Evolutionary conservation across 257 asterid species (phyloP).

Genomic region (Jacaranda copaia): DNA sequence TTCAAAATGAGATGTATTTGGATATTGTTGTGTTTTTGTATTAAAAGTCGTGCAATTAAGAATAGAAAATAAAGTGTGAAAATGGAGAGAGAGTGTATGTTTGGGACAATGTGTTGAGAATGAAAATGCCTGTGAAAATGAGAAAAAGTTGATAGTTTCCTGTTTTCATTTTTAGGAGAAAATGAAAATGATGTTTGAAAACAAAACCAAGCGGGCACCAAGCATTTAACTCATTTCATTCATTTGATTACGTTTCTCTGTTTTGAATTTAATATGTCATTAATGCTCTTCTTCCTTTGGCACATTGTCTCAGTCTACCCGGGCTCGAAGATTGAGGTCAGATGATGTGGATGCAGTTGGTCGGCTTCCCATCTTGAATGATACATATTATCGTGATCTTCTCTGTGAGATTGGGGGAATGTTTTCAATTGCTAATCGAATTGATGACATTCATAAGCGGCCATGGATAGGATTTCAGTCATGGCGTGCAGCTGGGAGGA

Average conservation of each 20-base stretch:
- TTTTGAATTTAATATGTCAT: constrained; percentile 32
- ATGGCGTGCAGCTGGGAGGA: constrained; percentile 95
- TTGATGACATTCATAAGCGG: constrained; percentile 89
- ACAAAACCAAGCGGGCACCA: too few species aligned
- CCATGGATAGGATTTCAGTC: constrained; percentile 99
- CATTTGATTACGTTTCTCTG: not conserved
- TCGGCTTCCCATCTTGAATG: constrained; percentile 85
- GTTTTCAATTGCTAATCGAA: constrained; percentile 84
- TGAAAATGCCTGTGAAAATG: too few species aligned
- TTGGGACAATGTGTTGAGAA: too few species aligned
- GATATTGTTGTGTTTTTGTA: too few species aligned
- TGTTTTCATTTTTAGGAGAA: too few species aligned
- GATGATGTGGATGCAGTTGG: constrained; percentile 97
- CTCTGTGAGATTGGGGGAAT: constrained; percentile 98
- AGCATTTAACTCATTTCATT: constrained; percentile 22
- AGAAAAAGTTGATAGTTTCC: too few species aligned
- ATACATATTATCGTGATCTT: constrained; percentile 74
- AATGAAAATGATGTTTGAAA: too few species aligned
- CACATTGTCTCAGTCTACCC: constrained; percentile 65
- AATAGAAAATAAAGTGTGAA: too few species aligned
- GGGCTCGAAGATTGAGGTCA: constrained; percentile 73
- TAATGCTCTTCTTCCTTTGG: constrained; percentile 36
- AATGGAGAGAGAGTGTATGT: too few species aligned
- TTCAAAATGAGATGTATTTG: too few species aligned
- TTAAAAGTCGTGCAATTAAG: too few species aligned